Percentiles rank a stretch among this genome's conserved stretches.
Evolutionary conservation across 78 protist genomes (phyloP).

Genomic region (Blattamonas nauphoetae): DNA sequence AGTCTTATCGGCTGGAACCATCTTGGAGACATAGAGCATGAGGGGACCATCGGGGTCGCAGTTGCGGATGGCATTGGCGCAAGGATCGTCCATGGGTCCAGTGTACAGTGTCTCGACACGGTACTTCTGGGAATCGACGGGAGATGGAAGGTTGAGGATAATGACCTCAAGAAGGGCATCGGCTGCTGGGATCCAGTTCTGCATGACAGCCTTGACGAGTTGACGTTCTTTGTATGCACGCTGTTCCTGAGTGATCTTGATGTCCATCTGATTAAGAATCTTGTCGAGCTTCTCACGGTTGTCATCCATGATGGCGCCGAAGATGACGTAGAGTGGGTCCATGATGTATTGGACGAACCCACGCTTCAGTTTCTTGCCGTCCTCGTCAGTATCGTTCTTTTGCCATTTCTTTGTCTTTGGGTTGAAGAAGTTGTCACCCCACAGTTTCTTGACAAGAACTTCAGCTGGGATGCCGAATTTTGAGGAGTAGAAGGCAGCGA

Average conservation of each 20-base stretch:
- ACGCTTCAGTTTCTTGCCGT: constrained; percentile 65
- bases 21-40: constrained; percentile 95
- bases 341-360: constrained; percentile 86
- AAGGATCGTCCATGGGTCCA: constrained; percentile 32
- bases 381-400: neutral
- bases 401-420: constrained; percentile 78
- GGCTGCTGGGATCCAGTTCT: constrained; percentile 82
- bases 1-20: constrained; percentile 96
- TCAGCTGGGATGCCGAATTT: constrained; percentile 52
- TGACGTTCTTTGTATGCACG: constrained; percentile 58
- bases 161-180: constrained; percentile 95
- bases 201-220: constrained; percentile 88
- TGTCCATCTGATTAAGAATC: constrained; percentile 60
- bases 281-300: constrained; percentile 58
- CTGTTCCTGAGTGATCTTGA: constrained; percentile 72
- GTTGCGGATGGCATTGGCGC: constrained; percentile 40
- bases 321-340: constrained; percentile 85
- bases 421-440: constrained; percentile 97
- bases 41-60: constrained; percentile 83
- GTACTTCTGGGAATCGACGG: constrained; percentile 89
- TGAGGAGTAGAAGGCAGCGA: constrained; percentile 48
- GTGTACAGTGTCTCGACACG: constrained; percentile 70
- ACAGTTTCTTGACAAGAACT: constrained; percentile 73
- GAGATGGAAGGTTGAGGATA: constrained; percentile 91
- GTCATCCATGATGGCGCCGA: constrained; percentile 74